phyloP scores from a whole-genome alignment of 345 rosid species.

The Moricandia moricandioides region DNA sequence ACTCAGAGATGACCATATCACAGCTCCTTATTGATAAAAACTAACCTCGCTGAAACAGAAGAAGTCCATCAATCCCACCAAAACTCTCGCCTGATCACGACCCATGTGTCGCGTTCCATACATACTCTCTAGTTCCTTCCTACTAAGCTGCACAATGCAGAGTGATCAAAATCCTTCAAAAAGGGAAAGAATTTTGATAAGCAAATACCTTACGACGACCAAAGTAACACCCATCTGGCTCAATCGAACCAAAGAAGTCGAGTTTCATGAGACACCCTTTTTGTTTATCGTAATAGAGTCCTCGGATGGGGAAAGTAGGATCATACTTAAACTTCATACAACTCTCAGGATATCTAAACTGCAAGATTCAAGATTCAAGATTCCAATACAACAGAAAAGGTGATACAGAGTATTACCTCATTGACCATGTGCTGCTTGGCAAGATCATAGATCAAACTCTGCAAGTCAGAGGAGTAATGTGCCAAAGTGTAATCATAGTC shows the following conservation, averaged over 20 bases:
- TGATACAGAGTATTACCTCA: slow-evolving; percentile 58
- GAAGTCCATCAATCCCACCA: slow-evolving; percentile 96
- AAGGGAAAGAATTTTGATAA: not conserved
- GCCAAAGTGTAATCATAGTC: slow-evolving; percentile 96
- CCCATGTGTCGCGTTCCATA: slow-evolving; percentile 95
- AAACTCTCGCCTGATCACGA: slow-evolving; percentile 81
- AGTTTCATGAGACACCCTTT: slow-evolving; percentile 85
- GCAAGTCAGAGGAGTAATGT: slow-evolving; percentile 76
- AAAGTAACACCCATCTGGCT: slow-evolving; percentile 91
- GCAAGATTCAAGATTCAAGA: slow-evolving; percentile 35
- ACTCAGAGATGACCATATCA: not conserved
- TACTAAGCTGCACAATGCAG: slow-evolving; percentile 51
- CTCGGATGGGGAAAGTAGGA: slow-evolving; percentile 85
- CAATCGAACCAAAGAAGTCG: slow-evolving; percentile 98
- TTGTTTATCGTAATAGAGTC: slow-evolving; percentile 78
- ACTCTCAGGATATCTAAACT: slow-evolving; percentile 80
- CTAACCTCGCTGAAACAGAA: slow-evolving; percentile 96
- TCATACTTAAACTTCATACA: slow-evolving; percentile 74
- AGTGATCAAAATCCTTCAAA: slow-evolving; percentile 2
- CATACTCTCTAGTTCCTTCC: slow-evolving; percentile 57
- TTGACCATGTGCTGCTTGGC: slow-evolving; percentile 91
- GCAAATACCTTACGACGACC: slow-evolving; percentile 79
- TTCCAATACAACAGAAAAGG: not conserved
- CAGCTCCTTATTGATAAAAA: not conserved
- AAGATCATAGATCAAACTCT: slow-evolving; percentile 85